Base-by-base conservation (phyloP, 306 rosid genomes). In the Nissolia schottii region DNA sequence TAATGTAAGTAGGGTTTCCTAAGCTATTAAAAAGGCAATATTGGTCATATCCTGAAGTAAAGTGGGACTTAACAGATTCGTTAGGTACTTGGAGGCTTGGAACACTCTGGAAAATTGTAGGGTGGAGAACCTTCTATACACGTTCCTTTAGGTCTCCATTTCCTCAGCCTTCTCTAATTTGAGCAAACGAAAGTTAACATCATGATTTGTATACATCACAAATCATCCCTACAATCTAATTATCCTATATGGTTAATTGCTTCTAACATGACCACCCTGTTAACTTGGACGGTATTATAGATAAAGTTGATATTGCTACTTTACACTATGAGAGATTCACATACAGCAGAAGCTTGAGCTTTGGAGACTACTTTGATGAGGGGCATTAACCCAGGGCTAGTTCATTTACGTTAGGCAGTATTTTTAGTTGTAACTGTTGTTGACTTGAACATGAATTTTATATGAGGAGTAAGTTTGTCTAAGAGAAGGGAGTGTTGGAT, bases 41-140 rank as follows among this genome's bases (percentile, higher is more conserved):
- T n/a, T n/a, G n/a, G n/a, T n/a, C n/a, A n/a, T n/a, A n/a, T n/a
- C n/a, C n/a, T n/a, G n/a, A n/a, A n/a, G n/a, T n/a, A n/a, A n/a
- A n/a, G n/a, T n/a, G n/a, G n/a, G n/a, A n/a, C n/a, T n/a, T n/a
- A n/a, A n/a, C n/a, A n/a, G n/a, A n/a, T n/a, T 49, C 5, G 16
- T 25, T 46, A 12, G 38, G 15, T 50, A 16, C 38, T 71, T 64
- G 63, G 80, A 69, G 81, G 14, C 29, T 71, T 64, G 70, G 80
- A 69, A 81, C 74, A 35, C 20, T 34, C 74, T 49, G 64, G 22
- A 48, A 40, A 76, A 67, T 20, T 48, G 32, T 62, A 64, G 54
- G 84, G 37, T 62, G 78, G 69, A 27, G 55, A 35, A 43, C 16
- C 69, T 56, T 82, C 43, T 16, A 6, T 27, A 18, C 46, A 31